Evolutionary conservation across 768 basidiomycete species (phyloP), one percentile per base, ranked within the genome.

Genomic region (Gloeopeniophorella convolvens): DNA sequence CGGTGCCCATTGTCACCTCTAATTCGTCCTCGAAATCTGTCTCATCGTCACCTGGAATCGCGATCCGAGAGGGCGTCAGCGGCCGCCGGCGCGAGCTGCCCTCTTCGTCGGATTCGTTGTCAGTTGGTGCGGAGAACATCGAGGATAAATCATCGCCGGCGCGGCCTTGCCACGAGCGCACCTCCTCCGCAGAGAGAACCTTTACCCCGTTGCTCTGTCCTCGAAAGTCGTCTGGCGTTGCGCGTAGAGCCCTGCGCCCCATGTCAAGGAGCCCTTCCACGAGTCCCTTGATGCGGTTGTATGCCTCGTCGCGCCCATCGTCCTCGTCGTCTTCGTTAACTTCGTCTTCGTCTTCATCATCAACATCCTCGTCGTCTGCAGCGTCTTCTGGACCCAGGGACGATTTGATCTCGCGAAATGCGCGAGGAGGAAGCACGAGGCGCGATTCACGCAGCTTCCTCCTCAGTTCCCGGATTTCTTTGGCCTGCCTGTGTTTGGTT

Each of bases 401-500:
- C 4, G 74, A 74, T 53, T 76, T 75, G 59, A 83, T 72, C 23
- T 73, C 80, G 35, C 70, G 72, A 62, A 69, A 89, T 0, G 77
- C 68, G 23, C 65, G 72, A 3, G 88, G 87, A 1, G 89, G 89
- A 1, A 92, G 75, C 35, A 82, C 79, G 23, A 91, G 78, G 12
- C 88, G 76, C 9, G 86, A 82, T 61, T 93, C 89, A 47, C 92
- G 82, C 40, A 94, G 70, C 60, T 82, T 88, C 27, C 89, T 80
- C 12, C 84, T 79, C 15, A 95, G 72, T 34, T 91, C 88, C 18
- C 87, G 78, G 44, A 95, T 92, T 67, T 95, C 92, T 56, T 79
- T 82, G 6, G 83, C 80, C 61, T 94, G 91, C 24, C 76, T 77
- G 57, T 85, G 78, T 66, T 89, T 91, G 28, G 79, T 77, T 30